These are phyloP conservation scores for Clavulina sp. DNA, from an alignment of 768 basidiomycete species.

Conservation along the genomic window DNA sequence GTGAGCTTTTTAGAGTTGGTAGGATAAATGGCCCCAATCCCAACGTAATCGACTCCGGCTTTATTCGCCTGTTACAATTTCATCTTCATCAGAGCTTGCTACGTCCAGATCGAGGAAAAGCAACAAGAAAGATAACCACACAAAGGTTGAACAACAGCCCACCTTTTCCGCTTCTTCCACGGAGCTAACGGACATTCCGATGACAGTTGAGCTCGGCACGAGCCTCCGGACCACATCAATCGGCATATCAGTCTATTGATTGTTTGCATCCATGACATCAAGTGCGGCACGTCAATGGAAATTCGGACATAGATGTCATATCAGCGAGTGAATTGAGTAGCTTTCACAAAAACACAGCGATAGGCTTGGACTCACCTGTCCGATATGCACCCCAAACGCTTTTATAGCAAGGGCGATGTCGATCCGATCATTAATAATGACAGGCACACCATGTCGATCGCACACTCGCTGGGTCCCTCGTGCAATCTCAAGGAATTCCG, in stretches of 20 bases:
- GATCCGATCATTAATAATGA: constrained; percentile 77
- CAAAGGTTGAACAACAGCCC: too few relatives aligned
- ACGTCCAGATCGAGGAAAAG: too few relatives aligned
- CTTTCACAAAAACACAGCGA: background rate
- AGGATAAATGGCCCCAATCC: constrained; percentile 69
- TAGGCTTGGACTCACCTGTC: constrained; percentile 29
- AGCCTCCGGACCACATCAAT: constrained; percentile 44
- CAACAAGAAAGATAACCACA: too few relatives aligned
- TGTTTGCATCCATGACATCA: too few relatives aligned
- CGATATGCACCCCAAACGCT: constrained; percentile 72
- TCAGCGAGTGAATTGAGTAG: background rate
- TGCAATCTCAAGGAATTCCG: constrained; percentile 32
- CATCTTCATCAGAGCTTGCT: too few relatives aligned
- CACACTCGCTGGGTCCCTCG: constrained; percentile 47
- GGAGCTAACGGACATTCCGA: constrained; percentile 69
- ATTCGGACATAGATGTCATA: too few relatives aligned
- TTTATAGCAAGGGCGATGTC: constrained; percentile 70
- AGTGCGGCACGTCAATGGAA: too few relatives aligned
- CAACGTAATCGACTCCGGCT: constrained; percentile 67
- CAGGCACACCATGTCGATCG: constrained; percentile 55
- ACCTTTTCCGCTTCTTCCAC: constrained; percentile 41
- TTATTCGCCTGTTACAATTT: constrained; percentile 24
- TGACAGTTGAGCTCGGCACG: constrained; percentile 48
- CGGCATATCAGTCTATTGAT: constrained; percentile 58
- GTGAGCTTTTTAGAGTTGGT: constrained; percentile 66